Evolutionary conservation across 768 basidiomycete species (phyloP).

Genomic region (Crucibulum laeve): DNA sequence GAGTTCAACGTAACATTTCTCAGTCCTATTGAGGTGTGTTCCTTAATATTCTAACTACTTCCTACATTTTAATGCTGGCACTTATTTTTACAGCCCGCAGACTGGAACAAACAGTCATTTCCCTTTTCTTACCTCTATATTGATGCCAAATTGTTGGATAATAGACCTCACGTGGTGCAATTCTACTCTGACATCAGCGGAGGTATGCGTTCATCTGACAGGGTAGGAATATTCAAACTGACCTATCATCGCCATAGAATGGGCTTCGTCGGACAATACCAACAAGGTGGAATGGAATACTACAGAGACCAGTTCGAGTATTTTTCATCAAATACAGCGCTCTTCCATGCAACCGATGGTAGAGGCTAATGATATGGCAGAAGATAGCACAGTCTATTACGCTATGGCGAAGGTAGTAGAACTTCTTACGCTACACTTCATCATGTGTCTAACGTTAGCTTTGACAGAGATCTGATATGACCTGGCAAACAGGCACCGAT

Average conservation of each 20-base stretch:
- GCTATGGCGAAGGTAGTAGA: slow-evolving; percentile 27
- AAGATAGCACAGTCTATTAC: slow-evolving; percentile 46
- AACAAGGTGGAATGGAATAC: slow-evolving; percentile 40
- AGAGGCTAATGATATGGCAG: slow-evolving; percentile 43
- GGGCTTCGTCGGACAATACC: slow-evolving; percentile 26
- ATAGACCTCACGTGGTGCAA: slow-evolving; percentile 31
- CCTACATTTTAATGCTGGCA: neutral
- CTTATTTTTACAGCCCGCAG: slow-evolving; percentile 28
- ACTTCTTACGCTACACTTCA: neutral
- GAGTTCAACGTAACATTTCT: slow-evolving; percentile 48
- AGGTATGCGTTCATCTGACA: slow-evolving; percentile 13
- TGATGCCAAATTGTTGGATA: slow-evolving; percentile 32
- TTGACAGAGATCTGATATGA: slow-evolving; percentile 20
- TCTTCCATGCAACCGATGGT: slow-evolving; percentile 22
- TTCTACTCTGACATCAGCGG: slow-evolving; percentile 45
- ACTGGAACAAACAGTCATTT: slow-evolving; percentile 46
- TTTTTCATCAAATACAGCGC: slow-evolving; percentile 41
- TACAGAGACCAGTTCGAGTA: slow-evolving; percentile 20
- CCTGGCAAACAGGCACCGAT: slow-evolving; percentile 42
- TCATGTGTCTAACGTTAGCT: neutral
- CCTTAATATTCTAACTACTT: neutral
- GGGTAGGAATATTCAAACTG: too few relatives aligned
- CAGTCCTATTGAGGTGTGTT: slow-evolving; percentile 51
- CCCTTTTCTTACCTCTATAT: slow-evolving; percentile 47
- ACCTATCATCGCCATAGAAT: slow-evolving; percentile 20